phyloP scores from a whole-genome alignment of 805 yeast genomes.

The Spathaspora arborariae region DNA sequence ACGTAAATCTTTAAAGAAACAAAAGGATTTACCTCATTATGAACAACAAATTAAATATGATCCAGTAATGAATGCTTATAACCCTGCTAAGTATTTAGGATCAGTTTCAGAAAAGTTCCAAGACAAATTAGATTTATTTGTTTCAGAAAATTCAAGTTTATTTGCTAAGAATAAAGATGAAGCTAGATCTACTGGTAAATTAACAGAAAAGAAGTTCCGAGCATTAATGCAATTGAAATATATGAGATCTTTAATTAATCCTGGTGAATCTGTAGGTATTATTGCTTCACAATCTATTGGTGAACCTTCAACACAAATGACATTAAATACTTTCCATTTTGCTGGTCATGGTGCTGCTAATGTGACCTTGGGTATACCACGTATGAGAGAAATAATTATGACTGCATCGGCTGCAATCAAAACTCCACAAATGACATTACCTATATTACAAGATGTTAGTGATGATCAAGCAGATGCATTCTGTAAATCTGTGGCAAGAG shows the following conservation, averaged over 20 bases:
- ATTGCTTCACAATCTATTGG: constrained; percentile 98
- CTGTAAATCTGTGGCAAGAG: constrained; percentile 85
- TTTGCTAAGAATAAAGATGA: constrained; percentile 52
- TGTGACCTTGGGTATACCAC: constrained; percentile 98
- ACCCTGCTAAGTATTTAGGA: constrained; percentile 89
- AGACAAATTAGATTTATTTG: constrained; percentile 68
- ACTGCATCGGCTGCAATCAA: constrained; percentile 93
- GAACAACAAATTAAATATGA: constrained; percentile 67
- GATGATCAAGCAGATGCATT: constrained; percentile 89
- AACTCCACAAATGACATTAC: constrained; percentile 99
- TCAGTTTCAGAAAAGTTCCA: constrained; percentile 90
- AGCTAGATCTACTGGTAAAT: constrained; percentile 41
- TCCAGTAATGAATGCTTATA: constrained; percentile 80
- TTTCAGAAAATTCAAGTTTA: constrained; percentile 49
- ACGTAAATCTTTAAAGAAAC: constrained; percentile 66
- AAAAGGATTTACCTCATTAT: constrained; percentile 58
- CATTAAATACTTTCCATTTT: constrained; percentile 92
- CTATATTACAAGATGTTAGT: constrained; percentile 71
- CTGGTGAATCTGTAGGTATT: constrained; percentile 98
- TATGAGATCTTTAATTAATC: constrained; percentile 91
- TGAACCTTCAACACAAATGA: constrained; percentile 99
- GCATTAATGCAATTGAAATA: constrained; percentile 97
- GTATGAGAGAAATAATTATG: constrained; percentile 99
- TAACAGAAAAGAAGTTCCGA: constrained; percentile 80
- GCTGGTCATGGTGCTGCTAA: constrained; percentile 99